Evolutionary conservation across 768 basidiomycete species (phyloP), one percentile per base, ranked within the genome.

Genomic region (Tulasnella calospora): DNA sequence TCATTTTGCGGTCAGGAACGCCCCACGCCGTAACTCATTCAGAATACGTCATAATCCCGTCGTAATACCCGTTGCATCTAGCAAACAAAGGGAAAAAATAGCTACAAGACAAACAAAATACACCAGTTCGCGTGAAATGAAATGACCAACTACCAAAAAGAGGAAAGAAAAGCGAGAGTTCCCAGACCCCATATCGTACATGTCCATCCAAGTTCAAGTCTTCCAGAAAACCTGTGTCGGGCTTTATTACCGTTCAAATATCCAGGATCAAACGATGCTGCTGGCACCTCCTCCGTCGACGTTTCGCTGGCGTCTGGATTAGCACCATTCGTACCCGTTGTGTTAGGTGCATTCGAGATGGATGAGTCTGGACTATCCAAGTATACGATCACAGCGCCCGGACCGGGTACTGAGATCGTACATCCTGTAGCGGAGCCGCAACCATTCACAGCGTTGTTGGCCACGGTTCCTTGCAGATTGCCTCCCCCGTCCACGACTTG

Each of bases 381-480:
- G 70, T 35, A 78, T 8, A 79, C 79, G 69, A 79, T 23, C 71
- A 76, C 79, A 17, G 61, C 76, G 30, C 79, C 76, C n/a, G 79
- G 79, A 19, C 79, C 79, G 15, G 79, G 79, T 13, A 79, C 76
- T n/a, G 3, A n/a, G 17, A 79, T 72, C 19, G 61, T 40, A 35
- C 79, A 79, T 21, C 79, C 38, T 36, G 40, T 40, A 3, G 79
- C 3, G 3, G 44, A n/a, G 21, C 72, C 71, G 76, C 70, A 51
- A 21, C 74, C 67, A 13, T 17, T 55, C 23, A 72, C 30, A 2
- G 55, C 47, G 7, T 51, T 72, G 23, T 72, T 70, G 13, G 76
- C 27, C 33, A 41, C 41, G 15, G n/a, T 17, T 12, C 76, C 70
- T 35, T 27, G 51, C 46, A 77, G 35, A 35, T 71, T 57, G 2